A percentile compares a stretch with the other conserved stretches of the same genome.
phyloP scores from a whole-genome alignment of 352 stramenopile genomes.

The Pythium apleroticum region DNA sequence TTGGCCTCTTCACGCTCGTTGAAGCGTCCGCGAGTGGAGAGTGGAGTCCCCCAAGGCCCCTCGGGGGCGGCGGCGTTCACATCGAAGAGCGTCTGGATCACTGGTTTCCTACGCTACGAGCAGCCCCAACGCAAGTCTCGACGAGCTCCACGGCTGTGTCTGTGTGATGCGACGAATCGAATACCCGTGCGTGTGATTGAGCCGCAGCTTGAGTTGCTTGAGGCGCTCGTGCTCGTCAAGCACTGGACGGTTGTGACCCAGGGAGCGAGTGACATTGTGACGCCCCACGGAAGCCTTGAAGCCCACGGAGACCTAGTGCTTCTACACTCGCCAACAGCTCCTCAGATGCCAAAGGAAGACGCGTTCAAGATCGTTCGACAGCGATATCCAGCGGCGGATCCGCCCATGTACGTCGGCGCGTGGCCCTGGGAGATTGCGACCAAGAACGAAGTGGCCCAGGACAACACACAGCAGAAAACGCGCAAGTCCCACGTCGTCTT shows the following conservation, averaged over 20 bases:
- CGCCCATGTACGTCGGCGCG: constrained; percentile 44
- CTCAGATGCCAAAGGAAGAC: constrained; percentile 16
- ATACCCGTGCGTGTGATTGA: constrained; percentile 43
- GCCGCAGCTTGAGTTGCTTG: constrained; percentile 34
- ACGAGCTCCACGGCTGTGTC: constrained; percentile 9
- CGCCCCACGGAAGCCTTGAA: constrained; percentile 39
- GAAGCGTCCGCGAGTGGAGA: constrained; percentile 17
- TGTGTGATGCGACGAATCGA: constrained; percentile 37
- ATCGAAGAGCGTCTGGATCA: constrained; percentile 44
- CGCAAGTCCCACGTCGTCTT: constrained; percentile 40
- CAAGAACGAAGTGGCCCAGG: neutral
- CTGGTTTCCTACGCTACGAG: constrained; percentile 42
- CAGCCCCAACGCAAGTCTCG: neutral
- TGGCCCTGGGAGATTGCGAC: constrained; percentile 28
- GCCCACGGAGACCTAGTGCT: constrained; percentile 29
- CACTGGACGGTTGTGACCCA: constrained; percentile 45
- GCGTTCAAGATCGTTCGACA: constrained; percentile 30
- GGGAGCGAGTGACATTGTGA: neutral
- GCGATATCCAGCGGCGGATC: constrained; percentile 39
- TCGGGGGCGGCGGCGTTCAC: constrained; percentile 29
- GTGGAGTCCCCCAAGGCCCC: neutral
- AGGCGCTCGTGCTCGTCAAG: constrained; percentile 61
- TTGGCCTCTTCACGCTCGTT: neutral
- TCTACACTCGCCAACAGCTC: neutral
- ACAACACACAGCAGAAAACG: constrained; percentile 33